Evolutionary conservation across 805 yeast genomes (phyloP).

Genomic region (Nakazawaea wyomingensis): DNA sequence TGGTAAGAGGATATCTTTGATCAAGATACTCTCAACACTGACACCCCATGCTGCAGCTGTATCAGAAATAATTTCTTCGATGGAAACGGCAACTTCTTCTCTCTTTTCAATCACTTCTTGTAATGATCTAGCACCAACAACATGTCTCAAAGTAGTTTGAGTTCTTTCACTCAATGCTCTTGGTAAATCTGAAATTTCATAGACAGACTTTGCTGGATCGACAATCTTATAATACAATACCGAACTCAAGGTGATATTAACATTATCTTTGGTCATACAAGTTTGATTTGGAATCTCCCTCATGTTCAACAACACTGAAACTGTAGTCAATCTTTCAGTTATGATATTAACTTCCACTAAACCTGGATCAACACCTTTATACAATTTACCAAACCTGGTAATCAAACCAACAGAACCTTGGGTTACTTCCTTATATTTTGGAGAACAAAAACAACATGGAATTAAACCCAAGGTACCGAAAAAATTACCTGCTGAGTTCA

Average conservation of each 20-base stretch:
- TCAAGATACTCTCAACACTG: conserved; percentile 57
- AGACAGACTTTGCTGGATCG: conserved; percentile 63
- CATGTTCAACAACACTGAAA: conserved; percentile 53
- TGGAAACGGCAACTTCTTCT: conserved; percentile 64
- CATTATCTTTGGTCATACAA: conserved; percentile 70
- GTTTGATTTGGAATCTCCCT: conserved; percentile 62
- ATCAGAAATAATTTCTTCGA: conserved; percentile 53
- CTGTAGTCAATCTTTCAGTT: conserved; percentile 47
- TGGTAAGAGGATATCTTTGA: conserved; percentile 59
- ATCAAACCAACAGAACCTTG: conserved; percentile 70
- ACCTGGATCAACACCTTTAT: conserved; percentile 67
- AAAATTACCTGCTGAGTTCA: conserved; percentile 35
- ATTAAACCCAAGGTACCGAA: conserved; percentile 51
- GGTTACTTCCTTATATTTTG: conserved; percentile 51
- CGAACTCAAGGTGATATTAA: conserved; percentile 54
- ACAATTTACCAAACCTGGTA: conserved; percentile 60
- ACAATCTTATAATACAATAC: conserved; percentile 63
- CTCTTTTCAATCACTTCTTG: conserved; percentile 73
- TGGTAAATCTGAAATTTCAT: conserved; percentile 48
- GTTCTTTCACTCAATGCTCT: conserved; percentile 60
- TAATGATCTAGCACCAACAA: conserved; percentile 56
- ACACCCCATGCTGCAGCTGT: conserved; percentile 72
- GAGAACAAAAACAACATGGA: conserved; percentile 49
- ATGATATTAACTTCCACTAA: conserved; percentile 59
- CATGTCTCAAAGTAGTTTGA: conserved; percentile 69